A percentile compares a stretch with the other conserved stretches of the same genome.
Evolutionary conservation across 2,329 filamentous ascomycete genomes (phyloP).

Genomic region (Alternaria alternata): DNA sequence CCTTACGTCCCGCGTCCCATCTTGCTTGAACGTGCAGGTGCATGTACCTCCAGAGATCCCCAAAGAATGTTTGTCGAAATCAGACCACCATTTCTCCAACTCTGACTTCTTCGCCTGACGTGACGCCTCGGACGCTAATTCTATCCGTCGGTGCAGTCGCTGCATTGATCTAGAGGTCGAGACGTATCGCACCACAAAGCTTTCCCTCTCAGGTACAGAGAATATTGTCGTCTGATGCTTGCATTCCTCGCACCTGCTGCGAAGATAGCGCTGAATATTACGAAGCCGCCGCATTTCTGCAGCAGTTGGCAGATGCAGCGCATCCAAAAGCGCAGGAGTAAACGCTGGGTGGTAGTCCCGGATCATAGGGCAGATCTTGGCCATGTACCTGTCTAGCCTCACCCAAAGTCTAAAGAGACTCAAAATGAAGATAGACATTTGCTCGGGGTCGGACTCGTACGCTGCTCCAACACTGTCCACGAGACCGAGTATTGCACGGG

Average conservation of each 20-base stretch:
- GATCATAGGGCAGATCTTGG: slow-evolving; percentile 56
- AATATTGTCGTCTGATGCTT: too few species aligned
- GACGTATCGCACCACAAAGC: slow-evolving; percentile 58
- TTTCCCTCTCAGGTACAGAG: slow-evolving; percentile 51
- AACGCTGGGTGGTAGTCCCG: slow-evolving; percentile 61
- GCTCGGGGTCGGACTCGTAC: slow-evolving; percentile 56
- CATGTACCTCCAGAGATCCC: not conserved
- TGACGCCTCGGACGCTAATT: slow-evolving; percentile 31
- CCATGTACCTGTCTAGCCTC: slow-evolving; percentile 59
- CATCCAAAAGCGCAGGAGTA: slow-evolving; percentile 58
- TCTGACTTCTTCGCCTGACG: too few species aligned
- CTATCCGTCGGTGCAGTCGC: slow-evolving; percentile 44
- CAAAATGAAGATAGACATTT: slow-evolving; percentile 62
- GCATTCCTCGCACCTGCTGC: too few species aligned
- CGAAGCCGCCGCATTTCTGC: too few species aligned
- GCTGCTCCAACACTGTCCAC: too few species aligned
- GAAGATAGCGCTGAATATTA: too few species aligned
- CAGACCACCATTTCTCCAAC: too few species aligned
- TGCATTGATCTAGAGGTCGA: slow-evolving; percentile 25
- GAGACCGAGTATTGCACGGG: too few species aligned
- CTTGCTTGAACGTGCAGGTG: too few species aligned
- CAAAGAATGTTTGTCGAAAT: too few species aligned
- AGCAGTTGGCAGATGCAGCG: slow-evolving; percentile 44
- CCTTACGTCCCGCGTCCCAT: too few species aligned
- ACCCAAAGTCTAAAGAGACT: slow-evolving; percentile 65